Conservation (phyloP, 768 basidiomycete genomes). For the Naganishia kalamii region DNA sequence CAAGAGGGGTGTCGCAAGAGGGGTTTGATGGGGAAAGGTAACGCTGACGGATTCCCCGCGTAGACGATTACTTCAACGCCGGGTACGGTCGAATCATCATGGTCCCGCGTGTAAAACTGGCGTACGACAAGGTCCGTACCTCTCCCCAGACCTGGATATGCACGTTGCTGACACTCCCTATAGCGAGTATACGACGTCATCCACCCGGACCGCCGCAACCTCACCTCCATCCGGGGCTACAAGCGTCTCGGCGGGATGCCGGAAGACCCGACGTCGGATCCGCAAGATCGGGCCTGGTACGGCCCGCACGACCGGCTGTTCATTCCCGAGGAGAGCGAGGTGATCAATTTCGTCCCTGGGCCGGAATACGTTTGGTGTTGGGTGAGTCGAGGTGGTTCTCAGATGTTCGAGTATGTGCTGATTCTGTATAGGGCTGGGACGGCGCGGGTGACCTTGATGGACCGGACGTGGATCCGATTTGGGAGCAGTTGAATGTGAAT, state of each 20-base stretch:
- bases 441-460: slow-evolving; percentile 96
- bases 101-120: slow-evolving; percentile 93
- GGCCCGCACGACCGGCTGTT: slow-evolving; percentile 95
- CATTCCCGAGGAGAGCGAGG: slow-evolving; percentile 74
- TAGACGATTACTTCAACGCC: slow-evolving; percentile 87
- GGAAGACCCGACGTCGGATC: slow-evolving; percentile 91
- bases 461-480: slow-evolving; percentile 91
- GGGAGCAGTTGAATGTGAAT: slow-evolving; percentile 71
- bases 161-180: background rate
- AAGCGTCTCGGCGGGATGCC: slow-evolving; percentile 90
- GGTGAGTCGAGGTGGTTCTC: slow-evolving; percentile 55
- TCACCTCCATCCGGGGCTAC: slow-evolving; percentile 93
- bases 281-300: slow-evolving; percentile 96
- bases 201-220: slow-evolving; percentile 79
- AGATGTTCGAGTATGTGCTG: background rate
- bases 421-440: slow-evolving; percentile 87
- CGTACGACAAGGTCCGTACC: slow-evolving; percentile 72
- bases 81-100: slow-evolving; percentile 96
- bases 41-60: background rate
- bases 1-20: background rate
- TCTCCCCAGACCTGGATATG: background rate
- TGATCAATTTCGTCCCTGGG: slow-evolving; percentile 68
- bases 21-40: background rate
- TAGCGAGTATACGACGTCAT: slow-evolving; percentile 92
- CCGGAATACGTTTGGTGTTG: slow-evolving; percentile 56